These are phyloP conservation scores for Leccinum aurantiacum DNA, from an alignment of 768 basidiomycete genomes.

Conservation along the genomic window DNA sequence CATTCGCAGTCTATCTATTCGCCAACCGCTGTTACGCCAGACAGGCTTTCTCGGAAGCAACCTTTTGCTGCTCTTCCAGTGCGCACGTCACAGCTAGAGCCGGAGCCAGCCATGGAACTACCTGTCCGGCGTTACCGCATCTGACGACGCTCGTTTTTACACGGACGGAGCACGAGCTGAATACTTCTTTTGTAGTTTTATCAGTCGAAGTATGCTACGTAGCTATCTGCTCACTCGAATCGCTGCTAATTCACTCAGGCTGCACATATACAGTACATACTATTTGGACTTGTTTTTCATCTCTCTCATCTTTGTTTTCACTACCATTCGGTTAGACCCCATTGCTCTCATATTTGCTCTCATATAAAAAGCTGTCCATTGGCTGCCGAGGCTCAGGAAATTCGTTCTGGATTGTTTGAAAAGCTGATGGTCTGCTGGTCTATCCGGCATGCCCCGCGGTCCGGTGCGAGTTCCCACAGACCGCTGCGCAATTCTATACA, in stretches of 20 bases:
- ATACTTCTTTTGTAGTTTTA: background rate
- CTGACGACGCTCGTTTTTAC: background rate
- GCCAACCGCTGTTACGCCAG: background rate
- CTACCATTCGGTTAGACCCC: background rate
- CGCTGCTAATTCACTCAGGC: background rate
- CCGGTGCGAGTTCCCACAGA: constrained; percentile 3
- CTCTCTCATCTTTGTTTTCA: background rate
- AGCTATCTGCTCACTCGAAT: background rate
- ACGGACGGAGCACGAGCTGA: no score
- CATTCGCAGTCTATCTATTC: constrained; percentile 1
- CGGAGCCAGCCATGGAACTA: constrained; percentile 34
- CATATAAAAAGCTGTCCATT: background rate
- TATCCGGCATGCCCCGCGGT: background rate
- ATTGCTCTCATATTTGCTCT: background rate
- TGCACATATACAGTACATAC: background rate
- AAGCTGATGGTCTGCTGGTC: background rate
- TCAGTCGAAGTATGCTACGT: background rate
- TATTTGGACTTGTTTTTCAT: background rate
- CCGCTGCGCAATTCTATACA: background rate
- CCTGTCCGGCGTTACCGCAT: constrained; percentile 14
- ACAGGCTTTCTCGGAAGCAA: constrained; percentile 7
- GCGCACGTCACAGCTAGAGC: constrained; percentile 33
- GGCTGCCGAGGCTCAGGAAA: no score
- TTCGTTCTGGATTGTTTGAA: no score
- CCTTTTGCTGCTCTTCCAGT: constrained; percentile 26